A percentile compares a stretch with the other conserved stretches of the same genome.
Evolutionary conservation across 2,329 filamentous ascomycete genomes (phyloP).

Genomic region (Fusarium hainanense): DNA sequence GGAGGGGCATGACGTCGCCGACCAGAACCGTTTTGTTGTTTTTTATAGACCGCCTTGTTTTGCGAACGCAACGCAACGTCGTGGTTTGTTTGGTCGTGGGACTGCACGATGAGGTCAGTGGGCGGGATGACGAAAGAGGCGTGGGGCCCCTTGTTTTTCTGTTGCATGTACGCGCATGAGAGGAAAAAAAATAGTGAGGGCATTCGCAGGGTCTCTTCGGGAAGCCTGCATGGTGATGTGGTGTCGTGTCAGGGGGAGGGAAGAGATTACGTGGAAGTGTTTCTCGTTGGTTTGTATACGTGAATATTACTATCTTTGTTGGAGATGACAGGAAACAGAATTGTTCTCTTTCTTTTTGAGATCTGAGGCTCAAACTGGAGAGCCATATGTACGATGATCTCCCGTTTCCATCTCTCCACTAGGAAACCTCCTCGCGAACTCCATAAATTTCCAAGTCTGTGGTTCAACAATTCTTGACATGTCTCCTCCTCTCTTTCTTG

Average conservation of each 20-base stretch:
- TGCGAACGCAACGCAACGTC: conserved; percentile 5
- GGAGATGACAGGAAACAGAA: not conserved
- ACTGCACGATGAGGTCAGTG: conserved; percentile 48
- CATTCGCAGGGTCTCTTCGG: conserved; percentile 26
- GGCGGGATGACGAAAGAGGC: conserved; percentile 44
- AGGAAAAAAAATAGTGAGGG: conserved; percentile 10
- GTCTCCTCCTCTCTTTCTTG: not conserved
- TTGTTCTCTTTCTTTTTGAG: conserved; percentile 3
- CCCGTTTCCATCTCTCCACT: conserved; percentile 36
- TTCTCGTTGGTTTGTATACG: not conserved
- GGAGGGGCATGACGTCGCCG: conserved; percentile 18
- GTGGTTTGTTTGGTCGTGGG: conserved; percentile 2
- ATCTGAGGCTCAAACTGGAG: conserved; percentile 29
- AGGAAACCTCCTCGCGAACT: conserved; percentile 10
- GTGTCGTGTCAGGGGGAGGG: conserved; percentile 2
- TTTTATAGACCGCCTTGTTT: conserved; percentile 39
- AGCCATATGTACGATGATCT: conserved; percentile 33
- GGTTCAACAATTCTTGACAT: not conserved
- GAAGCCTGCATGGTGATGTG: conserved; percentile 15
- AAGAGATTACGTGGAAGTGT: conserved; percentile 16
- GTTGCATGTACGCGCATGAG: not conserved
- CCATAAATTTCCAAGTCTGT: conserved; percentile 12
- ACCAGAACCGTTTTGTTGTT: conserved; percentile 10
- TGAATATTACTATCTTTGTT: conserved; percentile 6
- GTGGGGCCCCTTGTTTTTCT: conserved; percentile 8